phyloP scores from a whole-genome alignment of 106 monocot species.

The Ottelia alismoides region DNA sequence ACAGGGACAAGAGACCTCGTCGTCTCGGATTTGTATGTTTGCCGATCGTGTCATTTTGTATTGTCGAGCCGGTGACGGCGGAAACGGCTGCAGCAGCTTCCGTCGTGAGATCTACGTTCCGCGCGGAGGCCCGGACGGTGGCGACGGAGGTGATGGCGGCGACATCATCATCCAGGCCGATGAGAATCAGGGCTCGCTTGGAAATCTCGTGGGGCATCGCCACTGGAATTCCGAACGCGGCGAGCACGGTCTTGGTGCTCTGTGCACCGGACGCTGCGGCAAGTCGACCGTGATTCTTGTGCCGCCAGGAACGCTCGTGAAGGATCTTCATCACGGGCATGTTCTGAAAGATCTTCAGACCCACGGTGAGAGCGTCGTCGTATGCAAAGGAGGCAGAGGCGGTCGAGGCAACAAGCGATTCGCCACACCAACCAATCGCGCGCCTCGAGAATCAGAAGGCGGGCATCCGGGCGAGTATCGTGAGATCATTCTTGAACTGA shows the following conservation, averaged over 20 bases:
- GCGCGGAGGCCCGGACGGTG: background rate
- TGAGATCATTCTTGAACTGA: background rate
- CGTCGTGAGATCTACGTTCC: background rate
- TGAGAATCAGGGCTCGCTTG: background rate
- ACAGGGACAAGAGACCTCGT: too few relatives aligned
- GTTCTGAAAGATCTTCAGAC: too few relatives aligned
- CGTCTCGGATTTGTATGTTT: too few relatives aligned
- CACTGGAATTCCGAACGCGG: background rate
- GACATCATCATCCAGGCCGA: background rate
- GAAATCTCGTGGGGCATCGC: background rate
- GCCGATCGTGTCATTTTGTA: too few relatives aligned
- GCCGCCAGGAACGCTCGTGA: background rate
- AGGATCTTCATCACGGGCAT: background rate
- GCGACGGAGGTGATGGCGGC: background rate
- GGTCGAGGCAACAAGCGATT: background rate
- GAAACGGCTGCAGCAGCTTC: background rate
- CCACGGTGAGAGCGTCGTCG: too few relatives aligned
- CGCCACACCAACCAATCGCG: background rate
- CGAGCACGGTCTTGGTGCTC: background rate
- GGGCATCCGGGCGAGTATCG: background rate
- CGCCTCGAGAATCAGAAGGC: background rate
- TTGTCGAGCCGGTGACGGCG: background rate
- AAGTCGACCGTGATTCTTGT: background rate
- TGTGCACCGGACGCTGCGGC: background rate
- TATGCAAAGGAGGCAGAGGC: background rate